Base-by-base conservation (phyloP, 352 stramenopile species). In the Phytophthora sp. region DNA sequence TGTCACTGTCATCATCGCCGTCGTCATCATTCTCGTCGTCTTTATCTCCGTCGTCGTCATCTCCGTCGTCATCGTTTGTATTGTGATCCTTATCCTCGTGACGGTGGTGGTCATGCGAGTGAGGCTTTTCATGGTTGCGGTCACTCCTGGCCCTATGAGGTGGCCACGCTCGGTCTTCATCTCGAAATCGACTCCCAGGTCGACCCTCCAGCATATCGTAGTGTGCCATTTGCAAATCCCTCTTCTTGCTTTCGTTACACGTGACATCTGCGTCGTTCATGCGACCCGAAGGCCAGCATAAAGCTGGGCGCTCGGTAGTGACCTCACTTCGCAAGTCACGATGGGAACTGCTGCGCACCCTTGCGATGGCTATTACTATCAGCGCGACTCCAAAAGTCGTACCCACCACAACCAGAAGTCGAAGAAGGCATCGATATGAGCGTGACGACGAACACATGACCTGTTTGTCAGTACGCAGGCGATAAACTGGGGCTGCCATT, bases 341-440 rank as follows among this genome's bases (percentile, higher is more conserved):
- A 17, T 23, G 35, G 6, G 30, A 20, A 4, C 32, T 51, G 18
- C 11, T 44, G 17, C 30, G 26, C 17, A n/a, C 15, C 10, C 13
- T 43, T 5, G 23, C 42, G 17, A 54, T 18, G 37, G 41, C n/a
- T 30, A 62, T 42, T 15, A 46, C 20, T 13, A 59, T n/a, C 24
- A 61, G 24, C 5, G 23, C 32, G 10, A 45, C 46, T 10, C 42
- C 39, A 20, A 48, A 18, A 21, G 61, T 50, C 10, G 46, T 28
- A 27, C 30, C 55, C 23, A 23, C 54, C 15, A 67, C 44, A 23
- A 58, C 9, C 38, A 58, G 26, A 44, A 62, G 31, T 39, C 42
- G 46, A 66, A 66, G 20, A 9, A 66, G 7, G 24, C 49, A 50
- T 6, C 18, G 43, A 42, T n/a, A n/a, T n/a, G n/a, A n/a, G n/a